Base-by-base conservation (phyloP, 768 basidiomycete species). In the Tricholoma sp. region DNA sequence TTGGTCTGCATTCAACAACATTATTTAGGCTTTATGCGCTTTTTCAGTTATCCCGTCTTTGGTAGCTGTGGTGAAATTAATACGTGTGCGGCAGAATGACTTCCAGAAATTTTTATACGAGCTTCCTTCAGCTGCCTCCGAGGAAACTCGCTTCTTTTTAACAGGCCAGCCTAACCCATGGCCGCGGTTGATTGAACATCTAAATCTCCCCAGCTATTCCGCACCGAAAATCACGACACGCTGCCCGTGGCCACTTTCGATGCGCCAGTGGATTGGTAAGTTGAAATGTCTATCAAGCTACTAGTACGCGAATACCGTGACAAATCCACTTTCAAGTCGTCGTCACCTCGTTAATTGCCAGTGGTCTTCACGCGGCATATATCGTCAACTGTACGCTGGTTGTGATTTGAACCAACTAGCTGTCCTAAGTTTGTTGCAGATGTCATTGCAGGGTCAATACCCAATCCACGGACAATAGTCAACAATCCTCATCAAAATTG, bases 401-500 rank as follows among this genome's bases (percentile, higher is more conserved):
- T 4, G 13, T 2, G 6, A 15, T 47, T 2, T 20, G 20, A 28
- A 45, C 1, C 24, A 24, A 28, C 1, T 9, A 5, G 12, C 11
- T 47, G 13, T n/a, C 34, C n/a, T 29, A 2, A 17, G 31, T 24
- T 39, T 6, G 1, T 3, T 20, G 9, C 20, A 60, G 59, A 62
- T 32, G 61, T 58, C 18, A 53, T 41, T n/a, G 53, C 29, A 8
- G 61, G 61, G 2, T 55, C 59, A n/a, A 39, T 32, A 31, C 61
- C 61, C 1, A 62, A 54, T 45, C 48, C 44, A 3, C 56, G 59
- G 12, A 62, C 56, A 10, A 24, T 44, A 6, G 48, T 60, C 9
- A 62, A 59, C 13, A 39, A 52, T 28, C 56, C 56, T 8, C 61
- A 62, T 31, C 45, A 20, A 2, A 51, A 54, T 7, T 62, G 61